Percentiles rank a stretch among this genome's conserved stretches.
These are phyloP conservation scores for Magnaporthales sp. DNA, from an alignment of 2,329 filamentous ascomycete genomes.

Conservation along the genomic window DNA sequence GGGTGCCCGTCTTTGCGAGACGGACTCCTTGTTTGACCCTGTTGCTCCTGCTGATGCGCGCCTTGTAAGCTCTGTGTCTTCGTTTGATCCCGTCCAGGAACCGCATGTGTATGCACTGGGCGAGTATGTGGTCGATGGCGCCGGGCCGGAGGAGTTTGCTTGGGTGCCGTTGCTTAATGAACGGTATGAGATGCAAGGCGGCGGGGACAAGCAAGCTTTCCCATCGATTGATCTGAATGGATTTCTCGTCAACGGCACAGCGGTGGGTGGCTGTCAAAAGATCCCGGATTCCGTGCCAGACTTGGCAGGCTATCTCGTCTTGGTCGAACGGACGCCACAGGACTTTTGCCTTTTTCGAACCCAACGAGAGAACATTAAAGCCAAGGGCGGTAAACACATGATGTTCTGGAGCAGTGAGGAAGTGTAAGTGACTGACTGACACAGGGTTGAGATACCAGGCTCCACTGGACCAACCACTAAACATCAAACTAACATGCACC, in stretches of 20 bases:
- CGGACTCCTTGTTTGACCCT: slow-evolving; percentile 15
- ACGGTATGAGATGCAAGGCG: neutral
- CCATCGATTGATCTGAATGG: neutral
- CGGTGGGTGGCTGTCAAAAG: neutral
- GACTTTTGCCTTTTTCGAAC: neutral
- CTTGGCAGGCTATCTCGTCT: neutral
- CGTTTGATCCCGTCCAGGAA: neutral
- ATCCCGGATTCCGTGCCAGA: neutral
- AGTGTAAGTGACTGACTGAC: neutral
- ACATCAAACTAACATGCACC: neutral
- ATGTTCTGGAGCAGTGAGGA: neutral
- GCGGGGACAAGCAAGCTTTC: neutral
- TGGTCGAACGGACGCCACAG: neutral
- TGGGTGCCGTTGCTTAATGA: neutral
- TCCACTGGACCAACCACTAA: too few relatives aligned
- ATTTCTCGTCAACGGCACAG: neutral
- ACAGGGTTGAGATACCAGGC: too few relatives aligned
- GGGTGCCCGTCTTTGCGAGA: slow-evolving; percentile 26
- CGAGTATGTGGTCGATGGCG: neutral
- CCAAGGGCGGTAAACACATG: neutral
- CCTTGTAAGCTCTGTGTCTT: neutral
- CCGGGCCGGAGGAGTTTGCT: neutral
- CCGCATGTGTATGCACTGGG: neutral
- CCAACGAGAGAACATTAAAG: neutral
- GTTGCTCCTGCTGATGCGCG: slow-evolving; percentile 1